Conservation (phyloP, 2,329 filamentous ascomycete species). For the Incumbomyces delicatus region DNA sequence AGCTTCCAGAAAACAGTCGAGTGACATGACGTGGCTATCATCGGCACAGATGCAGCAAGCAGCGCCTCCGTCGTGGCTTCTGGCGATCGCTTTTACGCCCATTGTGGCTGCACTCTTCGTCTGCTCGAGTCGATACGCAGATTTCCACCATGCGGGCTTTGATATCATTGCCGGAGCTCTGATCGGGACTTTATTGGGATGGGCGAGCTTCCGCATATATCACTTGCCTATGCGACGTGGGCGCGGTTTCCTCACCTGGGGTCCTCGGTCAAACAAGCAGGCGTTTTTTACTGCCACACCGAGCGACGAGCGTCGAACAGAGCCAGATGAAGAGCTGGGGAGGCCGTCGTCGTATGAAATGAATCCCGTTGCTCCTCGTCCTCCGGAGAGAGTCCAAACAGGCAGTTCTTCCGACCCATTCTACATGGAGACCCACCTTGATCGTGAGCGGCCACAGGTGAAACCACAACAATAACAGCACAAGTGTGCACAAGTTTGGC, state of each 20-base stretch:
- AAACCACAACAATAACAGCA: no score
- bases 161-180: constrained; percentile 74
- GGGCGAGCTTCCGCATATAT: constrained; percentile 72
- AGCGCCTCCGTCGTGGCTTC: constrained; percentile 68
- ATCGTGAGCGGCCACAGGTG: no score
- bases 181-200: constrained; percentile 62
- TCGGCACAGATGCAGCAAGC: constrained; percentile 56
- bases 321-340: no score
- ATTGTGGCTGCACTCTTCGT: constrained; percentile 70
- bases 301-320: no score
- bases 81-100: constrained; percentile 59
- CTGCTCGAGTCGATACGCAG: constrained; percentile 69
- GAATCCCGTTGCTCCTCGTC: no score
- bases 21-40: background rate
- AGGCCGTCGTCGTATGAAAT: no score
- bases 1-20: background rate
- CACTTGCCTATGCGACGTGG: constrained; percentile 64
- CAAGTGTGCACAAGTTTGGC: no score
- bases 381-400: no score
- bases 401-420: no score
- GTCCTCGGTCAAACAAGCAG: constrained; percentile 46
- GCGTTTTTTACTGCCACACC: no score
- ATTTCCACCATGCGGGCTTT: constrained; percentile 84
- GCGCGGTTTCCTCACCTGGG: constrained; percentile 50
- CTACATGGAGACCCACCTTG: no score